These are phyloP conservation scores for Lobosporangium transversale DNA, from an alignment of 192 early-diverging fungal species.

Conservation along the genomic window DNA sequence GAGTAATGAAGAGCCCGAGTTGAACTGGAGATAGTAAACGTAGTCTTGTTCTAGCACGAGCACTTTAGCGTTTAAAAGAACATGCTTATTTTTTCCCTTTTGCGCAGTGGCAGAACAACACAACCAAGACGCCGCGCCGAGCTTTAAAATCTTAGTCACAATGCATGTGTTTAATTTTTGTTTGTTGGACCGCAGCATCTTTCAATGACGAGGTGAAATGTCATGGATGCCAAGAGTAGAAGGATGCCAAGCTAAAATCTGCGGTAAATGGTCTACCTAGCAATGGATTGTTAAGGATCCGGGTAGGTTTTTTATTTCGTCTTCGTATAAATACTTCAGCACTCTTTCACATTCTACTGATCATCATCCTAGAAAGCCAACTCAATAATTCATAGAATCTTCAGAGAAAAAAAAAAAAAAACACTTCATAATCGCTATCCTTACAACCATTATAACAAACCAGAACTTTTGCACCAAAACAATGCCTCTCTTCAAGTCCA, in stretches of 20 bases:
- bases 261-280: too few relatives aligned
- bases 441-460: background rate
- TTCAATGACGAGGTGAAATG: too few relatives aligned
- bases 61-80: slow-evolving; percentile 7
- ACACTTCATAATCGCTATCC: background rate
- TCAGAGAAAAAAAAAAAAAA: background rate
- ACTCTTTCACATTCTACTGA: background rate
- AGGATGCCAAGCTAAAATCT: too few relatives aligned
- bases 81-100: background rate
- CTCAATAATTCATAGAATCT: too few relatives aligned
- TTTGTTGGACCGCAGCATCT: too few relatives aligned
- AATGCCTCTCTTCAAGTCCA: slow-evolving; percentile 6
- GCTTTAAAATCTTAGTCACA: too few relatives aligned
- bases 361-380: background rate
- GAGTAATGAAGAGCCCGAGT: background rate
- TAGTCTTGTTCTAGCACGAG: slow-evolving; percentile 12
- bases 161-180: too few relatives aligned
- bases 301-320: background rate
- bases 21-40: background rate
- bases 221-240: too few relatives aligned
- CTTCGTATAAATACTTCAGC: background rate
- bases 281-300: too few relatives aligned
- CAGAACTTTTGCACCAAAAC: too few relatives aligned
- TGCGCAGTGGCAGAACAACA: too few relatives aligned
- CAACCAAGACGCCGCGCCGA: too few relatives aligned